Evolutionary conservation across 148 eudicot species (phyloP).

Genomic region (Rhododendron williamsianum): DNA sequence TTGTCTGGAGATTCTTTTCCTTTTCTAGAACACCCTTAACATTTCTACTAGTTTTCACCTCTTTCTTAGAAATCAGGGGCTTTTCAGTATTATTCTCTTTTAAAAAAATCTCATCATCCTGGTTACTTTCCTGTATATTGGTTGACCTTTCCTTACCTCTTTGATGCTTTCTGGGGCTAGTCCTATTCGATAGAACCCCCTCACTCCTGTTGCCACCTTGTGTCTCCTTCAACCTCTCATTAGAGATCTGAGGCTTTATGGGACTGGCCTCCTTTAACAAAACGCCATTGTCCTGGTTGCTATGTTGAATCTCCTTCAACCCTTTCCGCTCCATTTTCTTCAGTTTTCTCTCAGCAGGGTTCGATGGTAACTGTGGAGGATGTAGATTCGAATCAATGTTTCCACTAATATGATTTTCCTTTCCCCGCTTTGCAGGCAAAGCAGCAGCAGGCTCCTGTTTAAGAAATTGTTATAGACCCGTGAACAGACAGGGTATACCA

Average conservation of each 20-base stretch:
- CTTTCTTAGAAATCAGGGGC: background rate
- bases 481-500: too few relatives aligned
- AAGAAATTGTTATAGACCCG: background rate
- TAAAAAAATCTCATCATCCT: background rate
- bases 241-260: background rate
- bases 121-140: background rate
- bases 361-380: conserved; percentile 10
- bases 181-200: background rate
- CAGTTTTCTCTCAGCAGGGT: conserved; percentile 27
- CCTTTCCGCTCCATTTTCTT: conserved; percentile 35
- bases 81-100: background rate
- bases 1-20: background rate
- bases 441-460: conserved; percentile 35
- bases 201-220: background rate
- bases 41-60: background rate
- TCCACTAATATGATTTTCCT: conserved; percentile 46
- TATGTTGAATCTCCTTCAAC: background rate
- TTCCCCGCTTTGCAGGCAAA: conserved; percentile 25
- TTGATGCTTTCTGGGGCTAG: too few relatives aligned
- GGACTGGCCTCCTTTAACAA: background rate
- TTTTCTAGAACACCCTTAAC: background rate
- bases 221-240: background rate
- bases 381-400: conserved; percentile 16
- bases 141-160: background rate
- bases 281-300: background rate